A percentile compares a stretch with the other conserved stretches of the same genome.
phyloP scores from a whole-genome alignment of 2,329 filamentous ascomycete genomes.

The Xylariaceae sp. region DNA sequence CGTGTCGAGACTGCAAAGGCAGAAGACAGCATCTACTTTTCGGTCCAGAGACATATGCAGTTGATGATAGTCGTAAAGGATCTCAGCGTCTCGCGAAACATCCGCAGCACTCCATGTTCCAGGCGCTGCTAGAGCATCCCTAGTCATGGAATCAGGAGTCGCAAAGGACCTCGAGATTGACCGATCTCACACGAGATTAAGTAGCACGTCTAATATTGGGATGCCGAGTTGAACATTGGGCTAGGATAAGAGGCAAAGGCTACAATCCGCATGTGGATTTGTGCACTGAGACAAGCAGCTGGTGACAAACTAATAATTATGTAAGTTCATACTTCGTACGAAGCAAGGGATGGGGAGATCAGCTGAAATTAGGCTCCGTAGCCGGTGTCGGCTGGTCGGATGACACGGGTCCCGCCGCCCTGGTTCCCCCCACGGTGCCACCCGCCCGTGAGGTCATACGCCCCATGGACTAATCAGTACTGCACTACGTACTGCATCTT shows the following conservation, averaged over 20 bases:
- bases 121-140: not conserved
- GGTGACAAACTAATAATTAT: too few species aligned
- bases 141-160: not conserved
- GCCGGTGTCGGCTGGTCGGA: not conserved
- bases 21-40: conserved; percentile 48
- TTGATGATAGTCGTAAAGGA: conserved; percentile 49
- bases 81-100: conserved; percentile 39
- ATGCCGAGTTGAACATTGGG: too few species aligned
- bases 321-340: too few species aligned
- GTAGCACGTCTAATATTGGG: too few species aligned
- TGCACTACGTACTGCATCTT: too few species aligned
- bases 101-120: not conserved
- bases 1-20: conserved; percentile 50
- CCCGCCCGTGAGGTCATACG: conserved; percentile 11
- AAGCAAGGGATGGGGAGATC: too few species aligned
- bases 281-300: too few species aligned
- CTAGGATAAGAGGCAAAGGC: too few species aligned
- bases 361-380: not conserved
- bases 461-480: conserved; percentile 9
- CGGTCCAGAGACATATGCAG: conserved; percentile 39
- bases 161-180: too few species aligned
- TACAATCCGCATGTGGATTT: too few species aligned
- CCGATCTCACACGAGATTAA: too few species aligned
- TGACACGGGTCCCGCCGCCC: not conserved
- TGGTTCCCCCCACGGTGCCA: too few species aligned